These are phyloP conservation scores for Coemansia sp. DNA, from an alignment of 192 early-diverging fungal genomes.

Conservation along the genomic window DNA sequence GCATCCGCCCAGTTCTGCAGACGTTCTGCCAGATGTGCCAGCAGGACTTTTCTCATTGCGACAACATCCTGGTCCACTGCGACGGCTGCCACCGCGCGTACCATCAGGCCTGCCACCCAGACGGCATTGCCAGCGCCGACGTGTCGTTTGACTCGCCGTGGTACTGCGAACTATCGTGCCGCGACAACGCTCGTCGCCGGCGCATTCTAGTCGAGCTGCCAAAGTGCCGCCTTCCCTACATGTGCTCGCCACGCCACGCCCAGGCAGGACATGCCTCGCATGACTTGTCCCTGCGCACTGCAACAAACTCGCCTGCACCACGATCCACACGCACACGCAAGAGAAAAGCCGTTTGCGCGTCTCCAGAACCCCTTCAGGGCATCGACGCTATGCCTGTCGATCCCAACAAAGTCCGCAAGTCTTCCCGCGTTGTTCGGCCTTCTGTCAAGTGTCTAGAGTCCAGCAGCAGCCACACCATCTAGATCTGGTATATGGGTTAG, in stretches of 20 bases:
- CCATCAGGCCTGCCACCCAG: conserved; percentile 68
- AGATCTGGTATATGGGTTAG: too few species aligned
- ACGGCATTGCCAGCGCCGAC: conserved; percentile 20
- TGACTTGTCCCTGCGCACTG: not conserved
- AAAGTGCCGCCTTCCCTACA: conserved; percentile 48
- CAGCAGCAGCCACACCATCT: too few species aligned
- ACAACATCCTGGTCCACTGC: conserved; percentile 71
- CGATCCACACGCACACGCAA: conserved; percentile 28
- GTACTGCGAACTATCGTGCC: conserved; percentile 49
- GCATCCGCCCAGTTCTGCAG: conserved; percentile 83
- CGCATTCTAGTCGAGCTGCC: conserved; percentile 53
- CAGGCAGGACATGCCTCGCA: conserved; percentile 1
- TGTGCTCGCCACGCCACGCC: conserved; percentile 48
- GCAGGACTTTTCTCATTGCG: conserved; percentile 58
- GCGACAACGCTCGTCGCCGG: conserved; percentile 39
- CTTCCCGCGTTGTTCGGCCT: conserved; percentile 43
- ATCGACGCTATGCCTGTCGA: not conserved
- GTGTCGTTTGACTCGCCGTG: conserved; percentile 13
- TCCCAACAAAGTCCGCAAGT: conserved; percentile 43
- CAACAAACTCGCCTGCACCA: conserved; percentile 4
- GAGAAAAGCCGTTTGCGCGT: conserved; percentile 20
- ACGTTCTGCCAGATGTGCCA: conserved; percentile 81
- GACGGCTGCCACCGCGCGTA: conserved; percentile 82
- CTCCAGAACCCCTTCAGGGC: conserved; percentile 14
- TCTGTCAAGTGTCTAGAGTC: conserved; percentile 37